Evolutionary conservation across 805 yeast genomes (phyloP).

Genomic region (Vanderwaltozyma verrucispora): DNA sequence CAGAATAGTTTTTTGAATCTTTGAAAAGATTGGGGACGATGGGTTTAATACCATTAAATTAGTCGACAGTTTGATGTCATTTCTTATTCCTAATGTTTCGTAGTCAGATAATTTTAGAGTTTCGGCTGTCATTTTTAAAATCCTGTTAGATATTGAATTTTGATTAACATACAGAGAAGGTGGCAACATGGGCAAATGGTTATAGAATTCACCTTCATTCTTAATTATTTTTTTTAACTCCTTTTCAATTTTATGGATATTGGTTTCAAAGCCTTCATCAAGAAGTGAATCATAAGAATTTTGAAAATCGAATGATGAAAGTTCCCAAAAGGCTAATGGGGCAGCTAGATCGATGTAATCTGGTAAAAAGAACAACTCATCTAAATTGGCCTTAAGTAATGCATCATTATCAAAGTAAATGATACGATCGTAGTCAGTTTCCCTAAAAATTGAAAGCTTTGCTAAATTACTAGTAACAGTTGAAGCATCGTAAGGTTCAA

Average conservation of each 20-base stretch:
- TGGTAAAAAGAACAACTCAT: slow-evolving; percentile 43
- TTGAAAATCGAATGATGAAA: slow-evolving; percentile 18
- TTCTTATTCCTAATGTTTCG: slow-evolving; percentile 3
- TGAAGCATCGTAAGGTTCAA: too few species aligned
- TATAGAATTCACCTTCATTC: slow-evolving; percentile 20
- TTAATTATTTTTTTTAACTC: slow-evolving; percentile 3
- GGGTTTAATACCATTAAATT: slow-evolving; percentile 50
- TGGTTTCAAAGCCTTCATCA: slow-evolving; percentile 6
- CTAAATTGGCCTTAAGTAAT: slow-evolving; percentile 31
- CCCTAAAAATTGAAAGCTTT: slow-evolving; percentile 42
- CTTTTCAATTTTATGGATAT: slow-evolving; percentile 9
- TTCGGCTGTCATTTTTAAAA: slow-evolving; percentile 5
- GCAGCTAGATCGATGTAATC: slow-evolving; percentile 35
- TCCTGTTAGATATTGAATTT: slow-evolving; percentile 4
- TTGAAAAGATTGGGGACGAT: slow-evolving; percentile 15
- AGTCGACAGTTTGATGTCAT: slow-evolving; percentile 21
- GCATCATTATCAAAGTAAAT: slow-evolving; percentile 54
- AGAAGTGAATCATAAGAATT: slow-evolving; percentile 4
- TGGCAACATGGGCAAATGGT: slow-evolving; percentile 26
- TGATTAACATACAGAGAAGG: slow-evolving; percentile 5
- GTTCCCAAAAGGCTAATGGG: slow-evolving; percentile 35
- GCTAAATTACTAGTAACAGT: slow-evolving; percentile 33
- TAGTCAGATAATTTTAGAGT: slow-evolving; percentile 2
- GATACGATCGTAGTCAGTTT: slow-evolving; percentile 39
- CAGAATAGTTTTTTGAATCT: slow-evolving; percentile 8